phyloP scores from a whole-genome alignment of 2,329 filamentous ascomycete species.

The Pyrenophora seminiperda region DNA sequence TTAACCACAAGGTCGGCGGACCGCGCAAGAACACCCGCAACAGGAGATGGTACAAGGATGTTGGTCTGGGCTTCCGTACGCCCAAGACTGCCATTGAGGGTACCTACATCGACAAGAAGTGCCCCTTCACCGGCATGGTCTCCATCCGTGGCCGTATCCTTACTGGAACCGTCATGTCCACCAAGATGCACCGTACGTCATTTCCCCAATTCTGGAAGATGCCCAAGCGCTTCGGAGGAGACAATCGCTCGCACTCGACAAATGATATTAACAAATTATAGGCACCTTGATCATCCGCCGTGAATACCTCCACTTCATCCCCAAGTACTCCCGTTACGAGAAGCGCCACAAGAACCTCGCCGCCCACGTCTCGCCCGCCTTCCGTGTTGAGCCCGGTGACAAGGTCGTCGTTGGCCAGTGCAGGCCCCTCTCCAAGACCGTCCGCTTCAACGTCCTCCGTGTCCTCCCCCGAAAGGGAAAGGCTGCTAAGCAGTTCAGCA shows the following conservation, averaged over 20 bases:
- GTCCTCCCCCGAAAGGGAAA: conserved; percentile 97
- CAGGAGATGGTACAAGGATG: conserved; percentile 99
- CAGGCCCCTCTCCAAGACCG: conserved; percentile 98
- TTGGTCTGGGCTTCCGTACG: conserved; percentile 98
- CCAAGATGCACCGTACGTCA: conserved; percentile 94
- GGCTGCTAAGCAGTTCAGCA: conserved; percentile 95
- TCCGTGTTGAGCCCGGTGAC: conserved; percentile 99
- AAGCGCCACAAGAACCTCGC: conserved; percentile 99
- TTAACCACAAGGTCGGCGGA: conserved; percentile 91
- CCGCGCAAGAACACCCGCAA: conserved; percentile 49
- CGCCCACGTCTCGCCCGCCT: conserved; percentile 97
- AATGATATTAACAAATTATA: conserved; percentile 25
- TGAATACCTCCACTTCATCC: conserved; percentile 99
- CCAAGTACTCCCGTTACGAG: conserved; percentile 99
- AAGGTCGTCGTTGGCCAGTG: conserved; percentile 99
- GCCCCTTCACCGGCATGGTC: conserved; percentile 98
- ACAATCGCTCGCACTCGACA: conserved; percentile 17
- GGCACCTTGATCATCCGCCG: conserved; percentile 94
- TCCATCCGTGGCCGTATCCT: conserved; percentile 99
- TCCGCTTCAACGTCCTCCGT: conserved; percentile 99
- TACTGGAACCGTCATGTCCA: conserved; percentile 97
- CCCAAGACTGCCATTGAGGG: conserved; percentile 99
- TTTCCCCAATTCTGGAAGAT: neutral
- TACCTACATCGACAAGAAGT: conserved; percentile 99
- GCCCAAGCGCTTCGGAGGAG: neutral